phyloP scores from a whole-genome alignment of 208 protist genomes.

The Vickermania ingenoplastis region DNA sequence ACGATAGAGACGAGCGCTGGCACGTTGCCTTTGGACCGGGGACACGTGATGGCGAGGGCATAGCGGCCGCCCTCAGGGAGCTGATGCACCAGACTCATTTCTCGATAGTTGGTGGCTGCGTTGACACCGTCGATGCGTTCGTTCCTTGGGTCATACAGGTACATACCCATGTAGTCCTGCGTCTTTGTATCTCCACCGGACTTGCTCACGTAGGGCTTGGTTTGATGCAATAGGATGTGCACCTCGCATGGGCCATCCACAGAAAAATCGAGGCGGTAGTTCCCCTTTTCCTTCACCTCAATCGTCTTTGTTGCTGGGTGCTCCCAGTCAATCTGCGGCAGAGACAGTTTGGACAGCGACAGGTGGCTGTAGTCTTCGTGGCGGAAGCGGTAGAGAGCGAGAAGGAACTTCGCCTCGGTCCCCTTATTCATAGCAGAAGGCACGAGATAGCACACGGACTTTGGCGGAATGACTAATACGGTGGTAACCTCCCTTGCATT shows the following conservation, averaged over 20 bases:
- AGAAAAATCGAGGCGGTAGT: slow-evolving; percentile 71
- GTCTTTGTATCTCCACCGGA: slow-evolving; percentile 57
- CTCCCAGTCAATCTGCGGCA: slow-evolving; percentile 33
- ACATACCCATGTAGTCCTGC: slow-evolving; percentile 72
- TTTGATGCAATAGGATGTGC: slow-evolving; percentile 61
- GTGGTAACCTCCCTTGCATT: slow-evolving; percentile 70
- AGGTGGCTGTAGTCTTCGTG: slow-evolving; percentile 28
- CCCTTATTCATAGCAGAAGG: slow-evolving; percentile 54
- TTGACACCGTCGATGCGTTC: slow-evolving; percentile 44
- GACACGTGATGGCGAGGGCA: slow-evolving; percentile 62
- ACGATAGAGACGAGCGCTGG: slow-evolving; percentile 40
- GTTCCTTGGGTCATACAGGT: slow-evolving; percentile 68
- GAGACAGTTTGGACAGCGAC: slow-evolving; percentile 22
- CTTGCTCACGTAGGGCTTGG: slow-evolving; percentile 32
- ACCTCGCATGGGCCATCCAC: slow-evolving; percentile 55
- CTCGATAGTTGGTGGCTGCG: slow-evolving; percentile 75
- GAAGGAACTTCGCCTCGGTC: slow-evolving; percentile 25
- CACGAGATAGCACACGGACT: slow-evolving; percentile 65
- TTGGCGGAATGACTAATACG: slow-evolving; percentile 33
- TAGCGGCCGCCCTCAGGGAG: slow-evolving; percentile 46
- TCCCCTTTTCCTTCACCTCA: slow-evolving; percentile 23
- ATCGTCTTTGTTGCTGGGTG: slow-evolving; percentile 24
- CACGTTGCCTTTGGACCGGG: slow-evolving; percentile 40
- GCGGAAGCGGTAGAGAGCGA: slow-evolving; percentile 39
- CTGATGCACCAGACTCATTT: slow-evolving; percentile 58